Evolutionary conservation across 805 yeast genomes (phyloP), one percentile per base, ranked within the genome.

Genomic region (Cyberlindnera subsufficiens): DNA sequence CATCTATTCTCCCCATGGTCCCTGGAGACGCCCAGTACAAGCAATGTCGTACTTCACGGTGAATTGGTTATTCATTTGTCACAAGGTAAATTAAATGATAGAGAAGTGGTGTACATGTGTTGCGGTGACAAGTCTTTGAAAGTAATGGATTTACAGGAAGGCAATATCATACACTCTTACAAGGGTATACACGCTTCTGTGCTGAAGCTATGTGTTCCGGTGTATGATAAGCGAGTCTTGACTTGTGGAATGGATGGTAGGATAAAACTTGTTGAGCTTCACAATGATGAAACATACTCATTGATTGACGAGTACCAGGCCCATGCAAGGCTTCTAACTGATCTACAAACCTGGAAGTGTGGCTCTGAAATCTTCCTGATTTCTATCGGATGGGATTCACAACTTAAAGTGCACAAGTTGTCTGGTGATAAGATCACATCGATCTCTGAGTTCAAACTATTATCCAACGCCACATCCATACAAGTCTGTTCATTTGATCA

Each of bases 381-480:
- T 10, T 72, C 85, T 1, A 63, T 77, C 47, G 87, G 89, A 3
- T 73, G 82, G 74, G 90, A 83, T 59, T 61, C 66, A 40, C 56
- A 54, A 18, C 42, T 80, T 3, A 68, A 63, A 38, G 72, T 31
- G 60, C 71, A 42, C 51, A 55, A 42, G 38, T 72, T 51, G 7
- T 48, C 40, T 3, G 41, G 53, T 57, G 2, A 30, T 18, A 20
- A 35, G 31, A 37, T 54, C 22, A 38, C 11, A 18, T 59, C 53
- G 9, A 46, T 50, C 47, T 56, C 53, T 42, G 55, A 42, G 35
- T 42, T 53, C 33, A 73, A 69, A 47, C 52, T 82, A 15, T 48
- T 67, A 11, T 68, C 77, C 5, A 72, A 74, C 39, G 82, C 85
- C 3, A 68, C 78, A 1, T 70, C 84, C 35, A 47, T 82, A 30